Evolutionary conservation across 306 rosid species (phyloP), one percentile per base, ranked within the genome.

Genomic region (Sophora flavescens): DNA sequence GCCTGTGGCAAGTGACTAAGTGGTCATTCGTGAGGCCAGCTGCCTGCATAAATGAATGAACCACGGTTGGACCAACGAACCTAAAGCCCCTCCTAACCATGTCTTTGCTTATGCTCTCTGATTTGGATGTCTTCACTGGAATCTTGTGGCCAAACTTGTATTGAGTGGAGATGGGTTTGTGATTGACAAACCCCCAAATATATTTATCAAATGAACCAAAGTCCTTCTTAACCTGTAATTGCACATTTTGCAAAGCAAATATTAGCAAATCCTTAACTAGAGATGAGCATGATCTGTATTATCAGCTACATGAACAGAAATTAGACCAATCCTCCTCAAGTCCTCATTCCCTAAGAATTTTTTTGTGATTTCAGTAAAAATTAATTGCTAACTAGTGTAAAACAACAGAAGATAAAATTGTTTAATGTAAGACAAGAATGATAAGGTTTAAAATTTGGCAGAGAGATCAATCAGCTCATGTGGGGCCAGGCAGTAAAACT

Each of bases 111-210:
- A 95, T 92, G 86, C 82, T 88, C 68, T 95, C 99, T 44, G 99
- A 95, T 87, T 95, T 96, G 75, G 99, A 96, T 8, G 98, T 96
- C 90, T 92, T 96, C 78, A 88, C 98, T 74, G 98, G 99, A 12
- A 92, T 88, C 81, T 87, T 96, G 83, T 96, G 89, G 33, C 96
- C 97, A 75, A 89, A 86, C 62, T 91, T 96, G 92, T 92, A 89
- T 35, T 92, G 96, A 13, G 96, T 91, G 13, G 88, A 91, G 81
- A 96, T 89, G 0, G 96, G 93, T 75, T 89, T 91, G 36, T 91
- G 84, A 85, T 89, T 96, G 56, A 96, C 90, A 86, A 96, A 92
- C 0, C 98, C 99, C 98, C 97, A 96, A 0, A 96, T 81, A 80
- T 96, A 96, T 69, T 89, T 92, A 77, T 86, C 85, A 80, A 95